Percentiles rank a stretch among this genome's conserved stretches.
Evolutionary conservation across 306 rosid genomes (phyloP).

Genomic region (Clitoria ternatea): DNA sequence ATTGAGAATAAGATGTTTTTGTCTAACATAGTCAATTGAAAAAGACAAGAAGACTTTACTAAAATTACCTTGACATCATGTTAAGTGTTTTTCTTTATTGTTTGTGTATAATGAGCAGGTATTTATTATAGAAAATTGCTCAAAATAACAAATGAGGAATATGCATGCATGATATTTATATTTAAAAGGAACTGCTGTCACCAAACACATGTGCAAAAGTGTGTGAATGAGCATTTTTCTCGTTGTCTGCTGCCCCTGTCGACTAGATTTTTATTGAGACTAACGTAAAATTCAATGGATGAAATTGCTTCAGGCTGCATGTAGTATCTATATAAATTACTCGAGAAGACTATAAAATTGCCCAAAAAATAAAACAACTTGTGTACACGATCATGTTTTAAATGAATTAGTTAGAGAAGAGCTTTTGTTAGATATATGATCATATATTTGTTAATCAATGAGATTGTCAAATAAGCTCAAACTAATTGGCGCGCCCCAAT

Average conservation of each 20-base stretch:
- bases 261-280: neutral
- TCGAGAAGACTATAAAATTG: too few relatives aligned
- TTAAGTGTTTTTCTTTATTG: neutral
- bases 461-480: neutral
- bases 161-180: neutral
- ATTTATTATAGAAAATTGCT: neutral
- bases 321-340: neutral
- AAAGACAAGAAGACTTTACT: neutral
- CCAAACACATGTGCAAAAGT: neutral
- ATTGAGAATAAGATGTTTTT: too few relatives aligned
- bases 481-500: neutral
- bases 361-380: too few relatives aligned
- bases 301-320: neutral
- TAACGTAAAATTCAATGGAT: neutral
- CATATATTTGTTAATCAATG: neutral
- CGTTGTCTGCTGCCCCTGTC: neutral
- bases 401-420: too few relatives aligned
- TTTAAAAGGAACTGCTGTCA: neutral
- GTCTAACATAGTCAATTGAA: too few relatives aligned
- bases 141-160: neutral
- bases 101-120: neutral
- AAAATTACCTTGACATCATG: neutral
- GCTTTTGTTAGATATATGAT: neutral
- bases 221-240: constrained; percentile 21
- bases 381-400: neutral